A percentile compares a stretch with the other conserved stretches of the same genome.
Conservation (phyloP, 176 grass and related monocot species). For the Phoenix roebelenii region DNA sequence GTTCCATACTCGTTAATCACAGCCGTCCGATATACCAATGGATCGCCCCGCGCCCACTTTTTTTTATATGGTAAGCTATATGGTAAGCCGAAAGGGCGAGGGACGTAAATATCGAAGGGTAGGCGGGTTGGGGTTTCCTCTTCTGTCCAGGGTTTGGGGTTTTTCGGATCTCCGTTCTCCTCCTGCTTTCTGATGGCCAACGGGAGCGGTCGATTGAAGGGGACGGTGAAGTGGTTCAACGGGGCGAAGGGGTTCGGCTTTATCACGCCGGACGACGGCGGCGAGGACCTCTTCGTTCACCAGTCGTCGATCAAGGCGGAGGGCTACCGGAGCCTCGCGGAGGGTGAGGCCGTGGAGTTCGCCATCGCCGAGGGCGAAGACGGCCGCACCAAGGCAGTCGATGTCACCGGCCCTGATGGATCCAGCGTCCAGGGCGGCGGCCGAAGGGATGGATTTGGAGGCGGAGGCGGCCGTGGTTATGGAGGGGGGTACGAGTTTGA, state of each 20-base stretch:
- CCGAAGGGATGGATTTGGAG: neutral
- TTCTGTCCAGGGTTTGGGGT: neutral
- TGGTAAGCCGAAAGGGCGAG: no score
- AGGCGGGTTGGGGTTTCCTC: neutral
- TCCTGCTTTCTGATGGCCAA: neutral
- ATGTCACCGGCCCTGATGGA: constrained; percentile 7
- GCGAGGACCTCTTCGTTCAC: constrained; percentile 11
- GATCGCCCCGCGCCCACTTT: no score
- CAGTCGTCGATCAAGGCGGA: constrained; percentile 1
- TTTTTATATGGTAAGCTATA: no score
- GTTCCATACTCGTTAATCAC: no score
- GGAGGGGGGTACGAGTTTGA: neutral
- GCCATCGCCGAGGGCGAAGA: neutral
- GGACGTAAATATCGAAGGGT: no score
- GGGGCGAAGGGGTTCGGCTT: constrained; percentile 2
- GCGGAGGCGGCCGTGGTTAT: neutral
- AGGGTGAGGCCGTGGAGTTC: constrained; percentile 9
- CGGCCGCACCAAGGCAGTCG: constrained; percentile 5
- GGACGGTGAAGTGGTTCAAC: constrained; percentile 13
- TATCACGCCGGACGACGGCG: constrained; percentile 6
- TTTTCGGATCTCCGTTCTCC: neutral
- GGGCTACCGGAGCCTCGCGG: neutral
- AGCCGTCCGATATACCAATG: no score
- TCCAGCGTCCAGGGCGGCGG: constrained; percentile 6
- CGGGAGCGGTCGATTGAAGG: neutral